Base-by-base conservation (phyloP, 352 stramenopile genomes). In the Hyaloperonospora arabidopsidis region DNA sequence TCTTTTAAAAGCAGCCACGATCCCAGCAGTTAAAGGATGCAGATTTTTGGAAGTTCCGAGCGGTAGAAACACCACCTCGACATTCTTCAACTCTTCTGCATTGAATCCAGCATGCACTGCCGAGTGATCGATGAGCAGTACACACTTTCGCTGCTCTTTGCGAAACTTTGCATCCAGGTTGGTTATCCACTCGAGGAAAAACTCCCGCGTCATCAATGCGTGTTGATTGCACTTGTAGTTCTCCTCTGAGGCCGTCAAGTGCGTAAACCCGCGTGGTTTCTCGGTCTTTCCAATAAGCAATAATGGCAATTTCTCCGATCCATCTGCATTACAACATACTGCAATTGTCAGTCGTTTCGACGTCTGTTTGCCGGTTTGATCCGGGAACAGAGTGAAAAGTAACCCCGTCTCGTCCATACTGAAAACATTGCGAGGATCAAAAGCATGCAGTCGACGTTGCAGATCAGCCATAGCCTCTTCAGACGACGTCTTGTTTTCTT, bases 241-340 rank as follows among this genome's bases (percentile, higher is more conserved):
- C n/a, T 67, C 25, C 21, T 72, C 57, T 0, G 52, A 2, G 1
- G 40, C 45, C 0, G 46, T 61, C 17, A 34, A 61, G 1, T 2
- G 29, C 0, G 46, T 59, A 39, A 79, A 74, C 4, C 57, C 63
- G 12, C 65, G 40, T 2, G 62, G 65, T 28, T 69, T 60, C 46
- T 65, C 60, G 2, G 65, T 35, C n/a, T 66, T 71, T 17, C 65
- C 68, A 36, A 75, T 67, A 39, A 75, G 69, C 22, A 75, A 38
- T 2, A 48, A 45, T 0, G 51, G 65, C 6, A 75, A 21, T 22
- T 66, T 71, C 35, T 75, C 60, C 2, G 59, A 75, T 8, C 65
- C 67, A 25, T 72, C 60, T 1, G 57, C 62, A 49, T 75, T 80
- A 23, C 61, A 65, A 4, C 46, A 21, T 18, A 63, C 63, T 2